Evolutionary conservation across 2,329 filamentous ascomycete species (phyloP), one percentile per base, ranked within the genome.

Genomic region (Penicillium nordicum): DNA sequence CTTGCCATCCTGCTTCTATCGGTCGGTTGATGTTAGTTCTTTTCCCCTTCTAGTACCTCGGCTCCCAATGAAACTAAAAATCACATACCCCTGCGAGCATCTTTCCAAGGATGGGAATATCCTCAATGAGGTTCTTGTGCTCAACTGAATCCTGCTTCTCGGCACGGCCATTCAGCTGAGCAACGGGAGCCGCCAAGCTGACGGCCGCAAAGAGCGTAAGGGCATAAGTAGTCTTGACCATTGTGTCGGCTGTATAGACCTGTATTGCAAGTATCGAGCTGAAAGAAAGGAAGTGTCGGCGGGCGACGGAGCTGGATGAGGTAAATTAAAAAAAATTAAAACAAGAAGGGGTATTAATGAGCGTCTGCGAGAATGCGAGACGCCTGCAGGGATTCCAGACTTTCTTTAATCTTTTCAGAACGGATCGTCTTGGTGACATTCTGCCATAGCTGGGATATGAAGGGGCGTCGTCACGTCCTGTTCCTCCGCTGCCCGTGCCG

Each of bases 171-270:
- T 54, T 58, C 5, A 29, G 30, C 16, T 55, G 58, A 11, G 49
- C 36, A 49, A 66, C 5, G 2, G 64, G 64, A 4, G 61, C 64
- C 25, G 64, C 64, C 48, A 66, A 30, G 43, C 63, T 63, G 57
- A 63, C 41, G n/a, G 64, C 64, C n/a, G 57, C 62, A 41, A 65
- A 65, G 21, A 66, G 58, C 40, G 63, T 61, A 6, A 66, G 53
- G 21, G 59, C 63, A 14, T 64, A 64, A n/a, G 60, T 63, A 44
- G 61, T 57, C 48, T 66, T 66, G 2, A 66, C 64, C 64, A 66
- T 65, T 7, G 34, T 65, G 53, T 44, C 41, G 40, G 32, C 5
- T 53, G n/a, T 27, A 16, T 21, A 12, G 25, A 27, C 37, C 14
- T 14, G 16, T 37, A 9, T 29, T 12, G 32, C 8, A 18, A 34